phyloP scores from a whole-genome alignment of 805 yeast genomes.

The Teunomyces cretensis region DNA sequence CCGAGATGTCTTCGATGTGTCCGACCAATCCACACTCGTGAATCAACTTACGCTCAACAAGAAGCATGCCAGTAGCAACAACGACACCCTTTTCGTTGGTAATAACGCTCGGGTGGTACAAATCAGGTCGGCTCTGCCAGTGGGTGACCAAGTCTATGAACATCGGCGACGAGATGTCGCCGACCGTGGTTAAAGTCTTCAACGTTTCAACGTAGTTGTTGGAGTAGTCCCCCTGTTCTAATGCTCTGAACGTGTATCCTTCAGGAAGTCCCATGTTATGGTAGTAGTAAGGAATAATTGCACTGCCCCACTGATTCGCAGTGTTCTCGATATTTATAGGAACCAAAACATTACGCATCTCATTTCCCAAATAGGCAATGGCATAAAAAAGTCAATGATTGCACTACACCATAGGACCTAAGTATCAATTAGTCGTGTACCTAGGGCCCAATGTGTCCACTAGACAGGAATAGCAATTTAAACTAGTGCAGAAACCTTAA shows the following conservation, averaged over 20 bases:
- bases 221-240: slow-evolving; percentile 54
- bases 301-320: background rate
- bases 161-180: slow-evolving; percentile 53
- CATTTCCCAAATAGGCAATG: background rate
- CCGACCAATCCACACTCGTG: slow-evolving; percentile 87
- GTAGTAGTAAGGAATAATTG: background rate
- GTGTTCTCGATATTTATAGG: background rate
- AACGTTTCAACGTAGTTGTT: slow-evolving; percentile 66
- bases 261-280: slow-evolving; percentile 43
- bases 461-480: no score
- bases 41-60: slow-evolving; percentile 79
- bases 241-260: slow-evolving; percentile 67
- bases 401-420: no score
- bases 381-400: background rate
- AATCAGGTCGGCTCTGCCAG: slow-evolving; percentile 55
- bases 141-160: slow-evolving; percentile 53
- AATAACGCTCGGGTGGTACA: slow-evolving; percentile 73
- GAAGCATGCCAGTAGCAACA: slow-evolving; percentile 81
- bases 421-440: background rate
- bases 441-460: no score
- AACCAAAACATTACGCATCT: slow-evolving; percentile 3
- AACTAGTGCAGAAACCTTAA: no score
- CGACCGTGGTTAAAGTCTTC: slow-evolving; percentile 77
- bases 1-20: slow-evolving; percentile 94
- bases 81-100: slow-evolving; percentile 49